Evolutionary conservation across 768 basidiomycete species (phyloP), one percentile per base, ranked within the genome.

Genomic region (Galerina marginata): DNA sequence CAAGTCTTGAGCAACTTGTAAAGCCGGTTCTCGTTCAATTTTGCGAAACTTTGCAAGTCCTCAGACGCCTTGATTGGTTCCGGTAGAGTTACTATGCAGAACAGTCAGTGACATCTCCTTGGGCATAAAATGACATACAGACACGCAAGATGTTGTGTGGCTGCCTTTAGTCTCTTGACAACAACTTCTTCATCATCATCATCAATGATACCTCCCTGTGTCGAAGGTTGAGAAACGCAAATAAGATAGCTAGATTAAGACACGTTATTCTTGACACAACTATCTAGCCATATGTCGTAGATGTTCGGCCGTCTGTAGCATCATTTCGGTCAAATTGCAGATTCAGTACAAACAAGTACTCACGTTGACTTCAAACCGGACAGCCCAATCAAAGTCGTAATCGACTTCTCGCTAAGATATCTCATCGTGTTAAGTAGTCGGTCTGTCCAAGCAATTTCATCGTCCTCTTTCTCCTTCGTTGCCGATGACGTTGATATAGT

Each of bases 121-220:
- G 45, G 12, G 60, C n/a, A 47, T 25, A n/a, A 26, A 26, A 20
- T 54, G 12, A 23, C 50, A 29, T 10, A 77, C 85, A 29, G 63
- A 93, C 93, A 70, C 44, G 92, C 80, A 11, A 95, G 72, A 37
- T 82, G 77, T 59, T 85, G 82, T 56, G 88, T 83, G 14, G 86
- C 67, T 4, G 64, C 66, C 44, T 84, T 83, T 36, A 97, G 77
- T 50, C 80, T 80, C 14, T 79, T 81, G 10, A 74, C 77, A 44
- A 92, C 76, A 1, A 69, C 68, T 46, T 91, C 90, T 68, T n/a
- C n/a, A n/a, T 92, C 92, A 61, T 94, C 81, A 62, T 90, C 85
- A 66, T 97, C 95, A 51, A 97, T 91, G 46, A 95, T 82, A 0
- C 96, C 96, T 1, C 95, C 95, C 95, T 97, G 61, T 42, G 23